Evolutionary conservation across 495 filamentous ascomycete species (phyloP).

Genomic region (Podospora fimiseda): DNA sequence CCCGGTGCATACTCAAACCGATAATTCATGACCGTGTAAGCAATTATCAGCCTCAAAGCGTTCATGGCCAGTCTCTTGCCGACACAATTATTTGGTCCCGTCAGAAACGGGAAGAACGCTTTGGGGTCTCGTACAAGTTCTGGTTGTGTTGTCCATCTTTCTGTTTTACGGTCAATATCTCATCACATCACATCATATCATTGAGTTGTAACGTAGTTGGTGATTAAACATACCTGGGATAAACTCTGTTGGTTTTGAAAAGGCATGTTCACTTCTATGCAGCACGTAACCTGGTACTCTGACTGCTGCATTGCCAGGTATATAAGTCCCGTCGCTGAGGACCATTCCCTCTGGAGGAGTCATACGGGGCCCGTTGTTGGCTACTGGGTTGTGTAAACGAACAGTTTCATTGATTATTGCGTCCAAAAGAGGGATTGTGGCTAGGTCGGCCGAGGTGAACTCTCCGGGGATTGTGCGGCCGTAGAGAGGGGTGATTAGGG

Average conservation of each 20-base stretch:
- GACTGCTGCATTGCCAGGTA: conserved; percentile 40
- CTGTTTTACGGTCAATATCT: conserved; percentile 20
- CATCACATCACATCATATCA: background rate
- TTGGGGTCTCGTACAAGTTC: conserved; percentile 40
- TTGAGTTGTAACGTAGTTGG: too few species aligned
- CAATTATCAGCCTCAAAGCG: conserved; percentile 23
- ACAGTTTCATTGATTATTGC: conserved; percentile 51
- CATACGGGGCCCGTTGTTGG: conserved; percentile 36
- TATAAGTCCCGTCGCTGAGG: conserved; percentile 35
- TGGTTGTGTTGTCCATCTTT: conserved; percentile 43
- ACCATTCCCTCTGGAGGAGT: conserved; percentile 45
- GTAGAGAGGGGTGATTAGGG: conserved; percentile 4
- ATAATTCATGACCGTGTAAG: conserved; percentile 15
- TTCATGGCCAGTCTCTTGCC: conserved; percentile 28
- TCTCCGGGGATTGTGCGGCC: conserved; percentile 11
- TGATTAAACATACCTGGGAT: too few species aligned
- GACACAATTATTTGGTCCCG: conserved; percentile 23
- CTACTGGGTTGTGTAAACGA: conserved; percentile 47
- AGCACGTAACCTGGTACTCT: conserved; percentile 42
- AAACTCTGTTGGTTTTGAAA: background rate
- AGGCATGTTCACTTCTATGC: background rate
- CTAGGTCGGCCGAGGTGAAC: conserved; percentile 12
- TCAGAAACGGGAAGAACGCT: conserved; percentile 48
- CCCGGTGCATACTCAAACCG: conserved; percentile 15
- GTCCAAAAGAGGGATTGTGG: conserved; percentile 30